These are phyloP conservation scores for Colletotrichum sp. DNA, from an alignment of 2,329 filamentous ascomycete species.

Conservation along the genomic window DNA sequence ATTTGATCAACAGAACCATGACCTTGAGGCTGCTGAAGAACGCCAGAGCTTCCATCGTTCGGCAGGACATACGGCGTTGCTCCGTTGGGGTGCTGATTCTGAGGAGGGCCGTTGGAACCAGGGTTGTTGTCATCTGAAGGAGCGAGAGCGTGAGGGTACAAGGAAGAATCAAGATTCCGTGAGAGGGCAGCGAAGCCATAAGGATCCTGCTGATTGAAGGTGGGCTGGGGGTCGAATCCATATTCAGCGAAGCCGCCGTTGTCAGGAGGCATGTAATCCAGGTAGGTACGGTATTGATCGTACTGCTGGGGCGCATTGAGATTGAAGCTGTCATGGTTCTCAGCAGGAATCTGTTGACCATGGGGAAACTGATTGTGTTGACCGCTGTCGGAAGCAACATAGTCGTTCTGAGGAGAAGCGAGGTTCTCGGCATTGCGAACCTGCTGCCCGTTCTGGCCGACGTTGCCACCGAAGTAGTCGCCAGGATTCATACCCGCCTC, in stretches of 20 bases:
- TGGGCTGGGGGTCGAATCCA: not conserved
- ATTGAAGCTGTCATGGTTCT: not conserved
- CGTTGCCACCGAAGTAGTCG: not conserved
- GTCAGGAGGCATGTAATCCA: not conserved
- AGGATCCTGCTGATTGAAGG: not conserved
- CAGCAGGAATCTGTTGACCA: not conserved
- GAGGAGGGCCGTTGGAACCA: not conserved
- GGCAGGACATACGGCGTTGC: not conserved
- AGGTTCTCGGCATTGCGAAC: not conserved
- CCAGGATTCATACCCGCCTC: not conserved
- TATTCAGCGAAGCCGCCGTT: not conserved
- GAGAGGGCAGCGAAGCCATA: not conserved
- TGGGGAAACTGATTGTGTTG: not conserved
- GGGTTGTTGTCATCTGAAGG: not conserved
- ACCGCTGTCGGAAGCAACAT: not conserved
- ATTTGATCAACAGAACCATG: rapidly evolving
- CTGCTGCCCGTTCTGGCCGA: not conserved
- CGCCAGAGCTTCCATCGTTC: not conserved
- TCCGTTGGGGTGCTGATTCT: not conserved
- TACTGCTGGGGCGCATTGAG: not conserved
- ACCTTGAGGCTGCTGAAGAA: not conserved
- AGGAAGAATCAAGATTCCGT: not conserved
- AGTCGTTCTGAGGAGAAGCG: not conserved
- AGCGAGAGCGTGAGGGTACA: not conserved
- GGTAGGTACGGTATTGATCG: not conserved